Base-by-base conservation (phyloP, 192 early-diverging fungal genomes). In the Phycomyces nitens region DNA sequence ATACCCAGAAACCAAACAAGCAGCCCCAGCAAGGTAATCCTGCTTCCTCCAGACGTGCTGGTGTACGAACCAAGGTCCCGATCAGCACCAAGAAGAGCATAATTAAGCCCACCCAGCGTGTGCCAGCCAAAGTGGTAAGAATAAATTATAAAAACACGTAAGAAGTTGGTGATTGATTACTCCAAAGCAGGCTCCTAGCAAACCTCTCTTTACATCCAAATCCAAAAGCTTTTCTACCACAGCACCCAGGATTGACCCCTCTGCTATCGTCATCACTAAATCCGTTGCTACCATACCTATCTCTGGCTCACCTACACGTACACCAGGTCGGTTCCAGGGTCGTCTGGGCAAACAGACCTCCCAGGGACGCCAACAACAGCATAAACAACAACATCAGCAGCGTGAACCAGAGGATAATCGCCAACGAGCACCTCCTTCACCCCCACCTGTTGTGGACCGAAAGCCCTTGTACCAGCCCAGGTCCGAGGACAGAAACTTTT, bases 191-290 rank as follows among this genome's bases (percentile, higher is more conserved):
- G 3, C 21, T 4, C 53, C 53, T 22, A 24, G 53, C 53, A 22
- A 29, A 7, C 53, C 53, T 2, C 21, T 54, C 16, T 26, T 29
- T 5, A 54, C 53, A 21, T 12, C 20, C 2, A 29, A 29, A 26
- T 54, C 26, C 26, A n/a, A n/a, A n/a, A n/a, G n/a, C n/a, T 22
- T 22, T 54, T 2, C 26, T 21, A 12, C 16, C 2, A 11, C 12
- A 18, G 23, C 26, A 38, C 21, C 44, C 44, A 64, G 54, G 23
- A 53, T 47, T 26, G 61, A 70, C 56, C 68, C 68, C 23, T 55
- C 68, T 24, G 24, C 53, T 23, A 61, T 70, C 24, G 57, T 70
- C 24, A 70, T 70, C 9, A 70, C 68, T 38, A 70, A 70, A 57
- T 39, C 68, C 38, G 41, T 70, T 56, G 34, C 41, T 34, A 21